Conservation (phyloP, 2,329 filamentous ascomycete species). For the Zymoseptoria ardabiliae region DNA sequence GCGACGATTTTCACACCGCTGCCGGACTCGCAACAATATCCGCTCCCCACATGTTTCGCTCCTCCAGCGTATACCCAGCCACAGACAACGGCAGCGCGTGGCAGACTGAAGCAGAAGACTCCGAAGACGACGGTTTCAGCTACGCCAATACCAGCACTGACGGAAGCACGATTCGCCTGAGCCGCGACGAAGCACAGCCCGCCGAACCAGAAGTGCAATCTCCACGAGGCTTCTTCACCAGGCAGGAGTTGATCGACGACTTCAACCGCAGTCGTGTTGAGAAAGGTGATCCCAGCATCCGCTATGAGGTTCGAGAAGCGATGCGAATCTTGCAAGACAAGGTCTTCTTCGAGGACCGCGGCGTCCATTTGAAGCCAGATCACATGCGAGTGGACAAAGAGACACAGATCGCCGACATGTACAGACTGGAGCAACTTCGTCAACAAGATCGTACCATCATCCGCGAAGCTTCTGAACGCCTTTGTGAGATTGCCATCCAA, state of each 20-base stretch:
- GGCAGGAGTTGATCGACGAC: neutral
- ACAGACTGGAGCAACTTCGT: neutral
- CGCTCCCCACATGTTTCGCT: neutral
- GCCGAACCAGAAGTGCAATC: neutral
- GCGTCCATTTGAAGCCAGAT: neutral
- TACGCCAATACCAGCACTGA: slow-evolving; percentile 22
- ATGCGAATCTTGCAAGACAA: neutral
- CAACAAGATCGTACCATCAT: neutral
- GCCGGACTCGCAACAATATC: neutral
- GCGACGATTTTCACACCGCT: neutral
- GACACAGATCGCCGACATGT: neutral
- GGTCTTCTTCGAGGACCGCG: neutral
- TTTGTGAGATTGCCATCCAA: neutral
- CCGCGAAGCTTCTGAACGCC: neutral
- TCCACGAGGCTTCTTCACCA: neutral
- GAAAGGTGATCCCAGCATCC: neutral
- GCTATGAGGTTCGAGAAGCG: neutral
- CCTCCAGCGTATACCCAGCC: slow-evolving; percentile 13
- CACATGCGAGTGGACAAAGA: neutral
- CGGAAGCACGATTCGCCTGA: slow-evolving; percentile 10
- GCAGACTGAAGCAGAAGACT: slow-evolving; percentile 10
- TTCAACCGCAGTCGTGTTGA: neutral
- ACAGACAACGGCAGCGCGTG: slow-evolving; percentile 3
- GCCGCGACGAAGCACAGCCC: neutral
- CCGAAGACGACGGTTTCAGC: slow-evolving; percentile 9